Evolutionary conservation across 2,329 filamentous ascomycete genomes (phyloP), one percentile per base, ranked within the genome.

Genomic region (Fusarium napiforme): DNA sequence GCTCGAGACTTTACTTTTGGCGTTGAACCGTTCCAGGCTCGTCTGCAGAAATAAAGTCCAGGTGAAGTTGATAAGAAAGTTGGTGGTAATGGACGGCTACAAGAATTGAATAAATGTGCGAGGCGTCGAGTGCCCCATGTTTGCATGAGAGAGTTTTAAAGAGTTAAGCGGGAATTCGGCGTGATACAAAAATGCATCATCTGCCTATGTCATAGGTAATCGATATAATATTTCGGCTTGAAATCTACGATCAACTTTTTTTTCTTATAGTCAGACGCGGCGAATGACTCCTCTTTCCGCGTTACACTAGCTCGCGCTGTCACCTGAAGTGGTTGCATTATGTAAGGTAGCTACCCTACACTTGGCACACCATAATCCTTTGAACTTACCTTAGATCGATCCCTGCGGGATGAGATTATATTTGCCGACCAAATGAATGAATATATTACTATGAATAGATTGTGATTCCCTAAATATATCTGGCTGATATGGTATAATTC

Each of bases 81-180:
- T 36, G 42, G 15, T 21, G 43, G 30, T 28, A 32, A 45, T 42
- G 32, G 52, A 42, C 59, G 67, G 50, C 49, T 76, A 75, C 28
- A 55, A 53, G 64, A 60, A 57, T 47, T 55, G 42, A 70, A 50
- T 74, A 70, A 63, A 70, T 66, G 56, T 43, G 39, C 53, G 52
- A 79, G 66, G 50, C 76, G 65, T 47, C 66, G 66, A 34, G 58
- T 69, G 47, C 75, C 76, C 76, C 79, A 81, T 80, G 43, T 62
- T 79, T 80, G 76, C 79, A 81, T 81, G 64, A 71, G 62, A 60
- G 67, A 39, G n/a, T 23, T 57, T 39, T 40, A 46, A 28, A 21
- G 18, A 23, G 40, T 36, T 30, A 19, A 30, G 14, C 26, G 32
- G 42, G 40, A 7, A 34, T 32, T 49, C 18, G 47, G 30, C n/a